Evolutionary conservation across 225 moss, liverwort and hornwort species (phyloP).

Genomic region (Pseudisothecium myosuroides): DNA sequence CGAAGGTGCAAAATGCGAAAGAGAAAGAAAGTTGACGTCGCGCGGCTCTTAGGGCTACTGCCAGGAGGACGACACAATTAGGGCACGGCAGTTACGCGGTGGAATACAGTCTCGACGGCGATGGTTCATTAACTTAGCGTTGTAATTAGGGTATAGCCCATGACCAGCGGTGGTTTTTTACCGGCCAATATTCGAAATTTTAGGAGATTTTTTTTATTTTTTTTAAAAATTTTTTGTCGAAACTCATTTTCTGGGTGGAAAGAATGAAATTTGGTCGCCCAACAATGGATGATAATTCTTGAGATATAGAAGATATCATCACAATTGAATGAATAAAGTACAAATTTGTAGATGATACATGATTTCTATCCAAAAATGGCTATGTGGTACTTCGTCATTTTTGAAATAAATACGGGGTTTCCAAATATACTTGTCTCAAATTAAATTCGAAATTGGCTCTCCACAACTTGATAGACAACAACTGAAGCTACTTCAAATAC

Average conservation of each 20-base stretch:
- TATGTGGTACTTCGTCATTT: too few species aligned
- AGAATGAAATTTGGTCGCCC: not conserved
- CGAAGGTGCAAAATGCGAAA: slow-evolving; percentile 7
- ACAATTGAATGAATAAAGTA: not conserved
- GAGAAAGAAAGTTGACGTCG: rapidly evolving
- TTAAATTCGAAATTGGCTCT: too few species aligned
- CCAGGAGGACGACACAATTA: not conserved
- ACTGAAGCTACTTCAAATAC: too few species aligned
- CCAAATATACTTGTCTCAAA: too few species aligned
- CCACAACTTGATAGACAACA: too few species aligned
- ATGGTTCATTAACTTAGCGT: too few species aligned
- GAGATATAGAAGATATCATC: not conserved
- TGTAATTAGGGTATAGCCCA: not conserved
- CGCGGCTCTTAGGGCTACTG: slow-evolving; percentile 19
- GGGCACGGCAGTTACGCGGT: not conserved
- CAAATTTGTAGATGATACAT: not conserved
- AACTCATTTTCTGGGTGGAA: not conserved
- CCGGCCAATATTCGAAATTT: not conserved
- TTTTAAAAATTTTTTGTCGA: not conserved
- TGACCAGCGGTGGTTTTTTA: not conserved
- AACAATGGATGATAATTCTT: not conserved
- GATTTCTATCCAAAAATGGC: not conserved
- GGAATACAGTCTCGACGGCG: not conserved
- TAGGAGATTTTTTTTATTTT: too few species aligned
- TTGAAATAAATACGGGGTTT: too few species aligned